Evolutionary conservation across 345 rosid genomes (phyloP), one percentile per base, ranked within the genome.

Genomic region (Gossypium herbaceum): DNA sequence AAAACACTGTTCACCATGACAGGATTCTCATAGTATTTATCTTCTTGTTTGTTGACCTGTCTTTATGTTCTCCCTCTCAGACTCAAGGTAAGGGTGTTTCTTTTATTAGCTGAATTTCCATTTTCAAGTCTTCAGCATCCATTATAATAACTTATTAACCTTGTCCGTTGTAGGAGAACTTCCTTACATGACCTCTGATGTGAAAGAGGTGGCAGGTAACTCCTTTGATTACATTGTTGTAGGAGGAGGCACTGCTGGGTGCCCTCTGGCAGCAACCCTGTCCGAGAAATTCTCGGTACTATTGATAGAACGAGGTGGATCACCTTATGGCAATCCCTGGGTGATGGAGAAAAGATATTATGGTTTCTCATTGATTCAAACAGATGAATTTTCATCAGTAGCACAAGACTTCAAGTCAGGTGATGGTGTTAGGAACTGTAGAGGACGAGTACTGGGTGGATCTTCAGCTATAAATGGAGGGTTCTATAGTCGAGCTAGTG

Each of bases 231-330:
- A 87, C 87, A 89, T 90, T 34, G 12, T 92, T 12, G 88, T 84
- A 1, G 96, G 92, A 44, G 92, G 93, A 27, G 95, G 98, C 67
- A 86, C 96, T 7, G 81, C 96, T 0, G 90, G 94, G 29, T 89
- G 97, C 55, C 86, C 93, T 25, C 78, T 92, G 9, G 93, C 93
- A 5, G 85, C 97, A 2, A 94, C 92, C 7, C 81, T 90, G 12
- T 89, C 90, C 0, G 83, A 88, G 75, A 85, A 82, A 15, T 90
- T 80, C 84, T 82, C 93, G 10, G 94, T 89, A 62, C 81, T 90
- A 3, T 20, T 92, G 82, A 73, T 89, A 5, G 96, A 90, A 76
- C 87, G 91, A 3, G 94, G 94, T 1, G 84, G 87, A 41, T 92
- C 91, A 0, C 92, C 94, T 20, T 88, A 62, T 58, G 92, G 86